These are phyloP conservation scores for Epichloe gansuensis DNA, from an alignment of 2,329 filamentous ascomycete species.

Conservation along the genomic window DNA sequence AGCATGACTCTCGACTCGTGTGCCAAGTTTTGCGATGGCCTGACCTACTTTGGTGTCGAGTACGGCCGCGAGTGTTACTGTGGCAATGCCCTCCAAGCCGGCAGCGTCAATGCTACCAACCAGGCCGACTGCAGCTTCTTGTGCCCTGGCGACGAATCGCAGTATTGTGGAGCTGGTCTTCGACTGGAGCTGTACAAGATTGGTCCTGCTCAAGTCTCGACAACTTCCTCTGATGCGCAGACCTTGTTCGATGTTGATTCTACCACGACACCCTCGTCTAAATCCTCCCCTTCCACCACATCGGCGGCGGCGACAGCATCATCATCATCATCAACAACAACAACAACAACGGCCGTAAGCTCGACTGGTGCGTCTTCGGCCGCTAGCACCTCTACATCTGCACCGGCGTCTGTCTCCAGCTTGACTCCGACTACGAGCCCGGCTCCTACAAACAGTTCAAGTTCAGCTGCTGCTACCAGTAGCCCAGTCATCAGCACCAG, in stretches of 20 bases:
- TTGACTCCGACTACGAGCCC: background rate
- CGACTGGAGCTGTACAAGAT: conserved; percentile 24
- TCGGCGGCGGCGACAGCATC: too few relatives aligned
- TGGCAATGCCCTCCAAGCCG: conserved; percentile 19
- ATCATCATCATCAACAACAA: too few relatives aligned
- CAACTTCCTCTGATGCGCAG: background rate
- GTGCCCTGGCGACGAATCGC: conserved; percentile 22
- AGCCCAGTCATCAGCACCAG: too few relatives aligned
- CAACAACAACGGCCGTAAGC: background rate
- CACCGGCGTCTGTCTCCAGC: background rate
- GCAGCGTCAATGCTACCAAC: conserved; percentile 16
- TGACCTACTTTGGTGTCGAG: conserved; percentile 24
- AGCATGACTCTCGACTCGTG: conserved; percentile 24
- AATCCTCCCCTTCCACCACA: background rate
- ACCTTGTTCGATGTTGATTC: background rate
- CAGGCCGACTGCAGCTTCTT: conserved; percentile 20
- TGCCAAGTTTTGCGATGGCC: conserved; percentile 20
- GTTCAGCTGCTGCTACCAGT: too few relatives aligned
- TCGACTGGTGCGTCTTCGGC: background rate
- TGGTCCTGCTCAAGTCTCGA: conserved; percentile 12
- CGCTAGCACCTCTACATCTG: background rate
- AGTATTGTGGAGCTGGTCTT: conserved; percentile 20
- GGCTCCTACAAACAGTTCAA: too few relatives aligned
- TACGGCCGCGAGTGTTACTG: conserved; percentile 28
- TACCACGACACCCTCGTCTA: background rate